These are phyloP conservation scores for Boechera stricta DNA, from an alignment of 345 rosid genomes.

Conservation along the genomic window DNA sequence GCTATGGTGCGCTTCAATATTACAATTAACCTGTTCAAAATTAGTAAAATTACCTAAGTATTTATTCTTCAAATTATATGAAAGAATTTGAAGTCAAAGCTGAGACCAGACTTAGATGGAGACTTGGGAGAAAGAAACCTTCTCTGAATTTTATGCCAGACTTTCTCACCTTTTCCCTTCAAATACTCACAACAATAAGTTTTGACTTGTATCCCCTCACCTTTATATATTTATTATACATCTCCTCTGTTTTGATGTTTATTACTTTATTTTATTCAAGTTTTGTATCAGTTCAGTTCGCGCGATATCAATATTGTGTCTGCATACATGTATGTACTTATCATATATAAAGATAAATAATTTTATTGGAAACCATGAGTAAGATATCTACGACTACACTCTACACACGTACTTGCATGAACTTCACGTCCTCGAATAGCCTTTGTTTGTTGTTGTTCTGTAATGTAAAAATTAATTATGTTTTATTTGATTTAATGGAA, in stretches of 20 bases:
- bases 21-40: not conserved
- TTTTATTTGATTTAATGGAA: not conserved
- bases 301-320: not conserved
- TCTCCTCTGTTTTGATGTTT: not conserved
- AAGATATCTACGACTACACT: not conserved
- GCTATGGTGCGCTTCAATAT: not conserved
- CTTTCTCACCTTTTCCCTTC: not conserved
- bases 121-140: not conserved
- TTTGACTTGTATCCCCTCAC: slow-evolving; percentile 14
- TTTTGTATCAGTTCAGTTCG: not conserved
- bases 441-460: not conserved
- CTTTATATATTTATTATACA: not conserved
- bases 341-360: too few relatives aligned
- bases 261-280: not conserved
- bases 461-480: not conserved
- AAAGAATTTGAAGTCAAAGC: slow-evolving; percentile 3
- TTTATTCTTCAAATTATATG: not conserved
- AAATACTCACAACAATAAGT: not conserved
- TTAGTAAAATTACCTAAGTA: not conserved
- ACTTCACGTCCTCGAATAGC: not conserved
- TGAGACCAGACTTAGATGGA: not conserved
- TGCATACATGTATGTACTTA: not conserved
- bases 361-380: not conserved
- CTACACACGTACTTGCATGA: slow-evolving; percentile 6
- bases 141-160: slow-evolving; percentile 15